A percentile compares a stretch with the other conserved stretches of the same genome.
These are phyloP conservation scores for Saturnispora quitensis DNA, from an alignment of 805 yeast species.

Conservation along the genomic window DNA sequence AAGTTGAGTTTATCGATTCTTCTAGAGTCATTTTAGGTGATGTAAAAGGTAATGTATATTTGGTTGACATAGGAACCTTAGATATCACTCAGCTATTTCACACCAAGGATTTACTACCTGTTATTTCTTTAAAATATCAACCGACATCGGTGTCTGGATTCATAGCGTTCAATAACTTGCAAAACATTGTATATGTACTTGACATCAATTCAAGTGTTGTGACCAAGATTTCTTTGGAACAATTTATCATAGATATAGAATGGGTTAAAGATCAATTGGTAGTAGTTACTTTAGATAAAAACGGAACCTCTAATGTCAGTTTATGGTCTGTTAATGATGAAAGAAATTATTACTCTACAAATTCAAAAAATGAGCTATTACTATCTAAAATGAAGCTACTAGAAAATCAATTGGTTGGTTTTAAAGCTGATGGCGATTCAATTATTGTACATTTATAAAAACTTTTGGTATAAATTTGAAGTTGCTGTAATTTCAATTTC, in stretches of 20 bases:
- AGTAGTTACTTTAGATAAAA: not conserved
- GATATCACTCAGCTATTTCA: constrained; percentile 7
- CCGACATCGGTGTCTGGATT: constrained; percentile 2
- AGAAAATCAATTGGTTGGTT: not conserved
- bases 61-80: constrained; percentile 1
- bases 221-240: not conserved
- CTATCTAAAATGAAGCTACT: not conserved
- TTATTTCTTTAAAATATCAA: constrained; percentile 5
- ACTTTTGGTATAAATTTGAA: constrained; percentile 12
- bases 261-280: not conserved
- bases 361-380: not conserved
- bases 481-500: constrained; percentile 39
- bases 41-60: constrained; percentile 16
- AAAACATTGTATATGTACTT: not conserved
- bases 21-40: constrained; percentile 18
- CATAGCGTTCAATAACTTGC: not conserved
- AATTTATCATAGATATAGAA: constrained; percentile 3
- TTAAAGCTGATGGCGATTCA: not conserved
- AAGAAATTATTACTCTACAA: not conserved
- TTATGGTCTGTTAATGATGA: not conserved
- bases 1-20: constrained; percentile 16
- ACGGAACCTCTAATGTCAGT: not conserved
- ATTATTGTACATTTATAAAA: constrained; percentile 12
- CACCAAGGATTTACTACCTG: constrained; percentile 3
- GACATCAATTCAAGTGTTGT: constrained; percentile 2